A percentile compares a stretch with the other conserved stretches of the same genome.
These are phyloP conservation scores for Mycena chlorophos DNA, from an alignment of 768 basidiomycete species.

Conservation along the genomic window DNA sequence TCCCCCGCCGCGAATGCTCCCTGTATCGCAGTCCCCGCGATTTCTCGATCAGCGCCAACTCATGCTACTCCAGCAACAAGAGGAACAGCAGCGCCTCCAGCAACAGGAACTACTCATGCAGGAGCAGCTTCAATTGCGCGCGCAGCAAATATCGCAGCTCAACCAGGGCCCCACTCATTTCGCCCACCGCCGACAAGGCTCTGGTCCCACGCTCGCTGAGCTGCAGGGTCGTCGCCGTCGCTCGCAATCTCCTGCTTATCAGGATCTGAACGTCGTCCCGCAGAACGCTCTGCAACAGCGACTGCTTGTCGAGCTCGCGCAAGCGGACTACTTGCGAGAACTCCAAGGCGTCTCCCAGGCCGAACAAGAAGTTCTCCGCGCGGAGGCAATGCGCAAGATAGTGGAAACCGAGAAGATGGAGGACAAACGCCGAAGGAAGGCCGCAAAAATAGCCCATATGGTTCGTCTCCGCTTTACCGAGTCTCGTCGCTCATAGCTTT, in stretches of 20 bases:
- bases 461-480: conserved; percentile 40
- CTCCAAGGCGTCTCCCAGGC: conserved; percentile 59
- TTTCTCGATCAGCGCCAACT: conserved; percentile 76
- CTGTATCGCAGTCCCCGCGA: conserved; percentile 75
- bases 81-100: conserved; percentile 58
- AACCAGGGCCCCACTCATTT: conserved; percentile 41
- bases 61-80: conserved; percentile 66
- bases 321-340: conserved; percentile 65
- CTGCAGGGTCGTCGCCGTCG: conserved; percentile 46
- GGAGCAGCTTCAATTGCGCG: conserved; percentile 61
- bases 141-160: conserved; percentile 51
- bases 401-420: conserved; percentile 89
- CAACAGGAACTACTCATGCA: conserved; percentile 47
- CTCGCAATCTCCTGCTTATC: conserved; percentile 49
- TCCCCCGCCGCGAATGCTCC: conserved; percentile 73
- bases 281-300: conserved; percentile 76
- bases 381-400: conserved; percentile 86
- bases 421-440: conserved; percentile 76
- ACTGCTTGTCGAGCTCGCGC: conserved; percentile 73
- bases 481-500: conserved; percentile 10
- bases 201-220: conserved; percentile 49
- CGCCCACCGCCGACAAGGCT: conserved; percentile 44
- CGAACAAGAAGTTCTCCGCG: conserved; percentile 69
- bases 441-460: conserved; percentile 88
- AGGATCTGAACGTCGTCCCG: conserved; percentile 54